phyloP scores from a whole-genome alignment of 495 filamentous ascomycete genomes.

The Penicillium salamii region DNA sequence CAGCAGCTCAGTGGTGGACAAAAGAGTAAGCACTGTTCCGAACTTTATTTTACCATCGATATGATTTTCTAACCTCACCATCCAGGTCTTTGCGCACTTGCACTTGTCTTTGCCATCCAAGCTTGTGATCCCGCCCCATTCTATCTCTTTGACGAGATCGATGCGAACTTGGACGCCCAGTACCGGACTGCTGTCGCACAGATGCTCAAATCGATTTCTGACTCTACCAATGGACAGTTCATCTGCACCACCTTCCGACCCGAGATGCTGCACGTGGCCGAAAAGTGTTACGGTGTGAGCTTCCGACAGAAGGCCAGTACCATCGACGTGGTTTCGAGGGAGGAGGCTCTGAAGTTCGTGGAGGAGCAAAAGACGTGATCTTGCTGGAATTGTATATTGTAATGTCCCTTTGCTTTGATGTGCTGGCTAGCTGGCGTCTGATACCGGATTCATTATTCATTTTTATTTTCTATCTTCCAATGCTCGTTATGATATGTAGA shows the following conservation, averaged over 20 bases:
- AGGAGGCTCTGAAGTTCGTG: constrained; percentile 90
- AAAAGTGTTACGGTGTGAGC: constrained; percentile 96
- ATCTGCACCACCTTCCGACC: constrained; percentile 97
- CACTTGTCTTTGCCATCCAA: constrained; percentile 98
- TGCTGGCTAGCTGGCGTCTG: constrained; percentile 20
- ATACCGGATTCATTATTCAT: constrained; percentile 16
- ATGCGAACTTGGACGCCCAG: constrained; percentile 96
- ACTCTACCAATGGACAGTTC: constrained; percentile 59
- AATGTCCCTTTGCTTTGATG: constrained; percentile 11
- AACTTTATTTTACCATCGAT: neutral
- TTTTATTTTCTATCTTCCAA: neutral
- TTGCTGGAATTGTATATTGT: constrained; percentile 14
- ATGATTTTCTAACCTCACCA: neutral
- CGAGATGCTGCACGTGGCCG: constrained; percentile 91
- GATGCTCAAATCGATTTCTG: constrained; percentile 77
- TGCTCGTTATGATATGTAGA: neutral
- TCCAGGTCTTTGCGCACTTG: constrained; percentile 86
- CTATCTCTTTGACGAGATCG: constrained; percentile 99
- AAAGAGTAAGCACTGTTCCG: constrained; percentile 79
- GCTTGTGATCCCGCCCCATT: constrained; percentile 96
- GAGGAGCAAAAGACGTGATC: constrained; percentile 64
- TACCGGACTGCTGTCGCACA: constrained; percentile 92
- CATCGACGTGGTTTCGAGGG: constrained; percentile 81
- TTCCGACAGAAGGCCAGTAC: constrained; percentile 91
- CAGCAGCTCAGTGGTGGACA: constrained; percentile 96